These are phyloP conservation scores for Coemansia sp. DNA, from an alignment of 192 early-diverging fungal species.

Conservation along the genomic window DNA sequence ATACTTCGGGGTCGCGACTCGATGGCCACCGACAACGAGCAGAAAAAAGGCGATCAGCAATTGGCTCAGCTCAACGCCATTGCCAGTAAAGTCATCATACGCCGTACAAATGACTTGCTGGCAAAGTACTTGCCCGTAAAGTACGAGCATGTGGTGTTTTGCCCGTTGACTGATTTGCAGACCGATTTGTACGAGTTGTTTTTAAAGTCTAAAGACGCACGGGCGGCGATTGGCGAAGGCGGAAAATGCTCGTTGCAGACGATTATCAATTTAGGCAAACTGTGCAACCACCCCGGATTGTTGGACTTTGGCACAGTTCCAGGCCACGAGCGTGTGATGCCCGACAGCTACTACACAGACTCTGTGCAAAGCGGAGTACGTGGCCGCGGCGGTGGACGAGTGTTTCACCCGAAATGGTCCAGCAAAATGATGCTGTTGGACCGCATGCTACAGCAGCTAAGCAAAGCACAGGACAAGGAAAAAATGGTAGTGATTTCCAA, in stretches of 20 bases:
- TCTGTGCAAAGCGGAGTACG: slow-evolving; percentile 1
- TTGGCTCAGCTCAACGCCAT: slow-evolving; percentile 80
- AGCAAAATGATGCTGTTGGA: slow-evolving; percentile 89
- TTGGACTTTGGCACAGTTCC: slow-evolving; percentile 66
- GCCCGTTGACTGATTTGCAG: slow-evolving; percentile 76
- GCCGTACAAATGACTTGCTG: slow-evolving; percentile 92
- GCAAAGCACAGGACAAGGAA: slow-evolving; percentile 68
- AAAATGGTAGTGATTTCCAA: slow-evolving; percentile 99
- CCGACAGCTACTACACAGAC: slow-evolving; percentile 55
- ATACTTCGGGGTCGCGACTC: slow-evolving; percentile 93
- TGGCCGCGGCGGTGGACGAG: slow-evolving; percentile 20
- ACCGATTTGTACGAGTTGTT: slow-evolving; percentile 80
- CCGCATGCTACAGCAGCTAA: slow-evolving; percentile 74
- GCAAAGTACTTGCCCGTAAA: slow-evolving; percentile 97
- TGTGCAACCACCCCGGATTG: slow-evolving; percentile 96
- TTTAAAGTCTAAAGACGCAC: slow-evolving; percentile 65
- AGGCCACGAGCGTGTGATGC: slow-evolving; percentile 61
- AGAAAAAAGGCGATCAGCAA: slow-evolving; percentile 76
- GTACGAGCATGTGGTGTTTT: slow-evolving; percentile 99
- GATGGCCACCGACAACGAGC: slow-evolving; percentile 78
- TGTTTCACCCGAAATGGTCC: slow-evolving; percentile 67
- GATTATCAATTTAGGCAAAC: slow-evolving; percentile 90
- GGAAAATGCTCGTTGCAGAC: slow-evolving; percentile 86
- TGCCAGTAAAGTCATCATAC: slow-evolving; percentile 95
- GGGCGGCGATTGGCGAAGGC: slow-evolving; percentile 59